These are phyloP conservation scores for Fusarium gaditjirri DNA, from an alignment of 2,329 filamentous ascomycete genomes.

Conservation along the genomic window DNA sequence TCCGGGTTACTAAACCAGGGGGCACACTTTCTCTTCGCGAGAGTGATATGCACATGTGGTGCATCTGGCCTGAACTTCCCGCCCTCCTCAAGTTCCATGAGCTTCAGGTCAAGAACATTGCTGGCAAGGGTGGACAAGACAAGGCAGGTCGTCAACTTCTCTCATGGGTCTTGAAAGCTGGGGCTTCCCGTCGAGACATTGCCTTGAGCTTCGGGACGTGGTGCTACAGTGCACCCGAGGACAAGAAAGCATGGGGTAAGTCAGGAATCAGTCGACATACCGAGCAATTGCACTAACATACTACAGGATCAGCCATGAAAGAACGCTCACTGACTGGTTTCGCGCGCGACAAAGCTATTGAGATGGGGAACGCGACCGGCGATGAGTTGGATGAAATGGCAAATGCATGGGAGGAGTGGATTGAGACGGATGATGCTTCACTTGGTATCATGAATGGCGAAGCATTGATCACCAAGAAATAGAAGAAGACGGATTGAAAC, in stretches of 20 bases:
- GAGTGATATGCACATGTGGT: constrained; percentile 46
- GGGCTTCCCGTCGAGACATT: constrained; percentile 37
- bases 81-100: constrained; percentile 41
- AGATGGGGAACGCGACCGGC: constrained; percentile 40
- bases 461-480: constrained; percentile 40
- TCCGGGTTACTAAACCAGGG: constrained; percentile 55
- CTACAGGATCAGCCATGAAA: constrained; percentile 42
- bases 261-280: background rate
- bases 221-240: constrained; percentile 43
- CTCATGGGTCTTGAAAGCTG: constrained; percentile 44
- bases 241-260: constrained; percentile 45
- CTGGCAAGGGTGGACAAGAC: constrained; percentile 41
- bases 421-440: constrained; percentile 41
- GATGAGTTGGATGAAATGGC: constrained; percentile 44
- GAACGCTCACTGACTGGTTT: constrained; percentile 40
- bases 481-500: background rate
- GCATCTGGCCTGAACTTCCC: constrained; percentile 44
- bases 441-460: constrained; percentile 47
- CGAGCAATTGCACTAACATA: background rate
- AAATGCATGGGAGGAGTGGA: constrained; percentile 45
- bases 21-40: constrained; percentile 54
- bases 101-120: constrained; percentile 29
- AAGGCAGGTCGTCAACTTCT: constrained; percentile 45
- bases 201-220: constrained; percentile 45
- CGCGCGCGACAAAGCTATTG: constrained; percentile 40